Evolutionary conservation across 2,329 filamentous ascomycete species (phyloP).

Genomic region (Chalaropsis ovoidea): DNA sequence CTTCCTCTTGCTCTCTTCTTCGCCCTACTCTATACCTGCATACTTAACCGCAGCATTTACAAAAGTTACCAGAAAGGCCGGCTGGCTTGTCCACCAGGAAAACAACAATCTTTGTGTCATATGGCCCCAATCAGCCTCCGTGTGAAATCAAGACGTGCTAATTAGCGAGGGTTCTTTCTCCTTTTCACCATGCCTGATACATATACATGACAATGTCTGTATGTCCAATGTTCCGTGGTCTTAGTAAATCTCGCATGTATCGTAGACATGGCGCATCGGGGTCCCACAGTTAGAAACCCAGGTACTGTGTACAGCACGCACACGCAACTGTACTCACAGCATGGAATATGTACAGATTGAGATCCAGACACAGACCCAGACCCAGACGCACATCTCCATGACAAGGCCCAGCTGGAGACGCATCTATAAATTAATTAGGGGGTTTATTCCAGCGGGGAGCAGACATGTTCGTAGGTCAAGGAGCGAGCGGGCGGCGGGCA

Average conservation of each 20-base stretch:
- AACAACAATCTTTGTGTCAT: not conserved
- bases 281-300: not conserved
- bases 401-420: not conserved
- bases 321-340: not conserved
- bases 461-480: not conserved
- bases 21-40: not conserved
- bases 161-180: not conserved
- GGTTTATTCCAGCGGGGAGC: not conserved
- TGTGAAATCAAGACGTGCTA: not conserved
- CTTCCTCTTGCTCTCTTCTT: not conserved
- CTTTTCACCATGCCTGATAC: not conserved
- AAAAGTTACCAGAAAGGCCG: not conserved
- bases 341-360: not conserved
- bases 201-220: not conserved
- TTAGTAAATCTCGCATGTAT: conserved; percentile 11
- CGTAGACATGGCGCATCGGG: not conserved
- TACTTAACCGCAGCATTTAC: not conserved
- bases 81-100: not conserved
- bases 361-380: not conserved
- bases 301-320: conserved; percentile 8
- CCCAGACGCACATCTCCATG: not conserved
- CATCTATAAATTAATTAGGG: not conserved
- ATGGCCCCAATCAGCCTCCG: not conserved
- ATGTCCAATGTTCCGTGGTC: not conserved
- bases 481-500: not conserved